These are phyloP conservation scores for Petunia hybrid DNA, from an alignment of 305 asterid species.

Conservation along the genomic window DNA sequence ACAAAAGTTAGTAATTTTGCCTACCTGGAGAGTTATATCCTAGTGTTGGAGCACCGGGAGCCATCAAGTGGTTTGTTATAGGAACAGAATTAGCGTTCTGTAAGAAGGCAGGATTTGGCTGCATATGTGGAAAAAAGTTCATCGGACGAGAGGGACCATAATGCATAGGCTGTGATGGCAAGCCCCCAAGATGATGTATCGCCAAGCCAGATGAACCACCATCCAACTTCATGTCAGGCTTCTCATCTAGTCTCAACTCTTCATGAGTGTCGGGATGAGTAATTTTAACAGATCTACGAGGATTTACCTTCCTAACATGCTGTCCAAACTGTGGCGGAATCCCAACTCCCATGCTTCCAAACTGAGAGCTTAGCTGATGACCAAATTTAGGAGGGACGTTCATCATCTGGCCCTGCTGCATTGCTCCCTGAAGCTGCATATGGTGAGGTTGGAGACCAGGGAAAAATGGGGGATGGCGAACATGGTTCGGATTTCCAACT, in stretches of 20 bases:
- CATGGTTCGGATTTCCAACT: constrained; percentile 29
- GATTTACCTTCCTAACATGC: constrained; percentile 22
- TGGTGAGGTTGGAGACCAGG: constrained; percentile 38
- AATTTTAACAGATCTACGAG: constrained; percentile 42
- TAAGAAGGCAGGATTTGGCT: constrained; percentile 25
- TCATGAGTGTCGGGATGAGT: constrained; percentile 49
- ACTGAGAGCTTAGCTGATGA: constrained; percentile 33
- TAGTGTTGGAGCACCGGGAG: constrained; percentile 26
- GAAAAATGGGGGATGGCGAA: constrained; percentile 28
- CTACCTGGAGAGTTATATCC: constrained; percentile 38
- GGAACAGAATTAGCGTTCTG: constrained; percentile 31
- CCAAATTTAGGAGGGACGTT: constrained; percentile 29
- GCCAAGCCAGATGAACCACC: constrained; percentile 30
- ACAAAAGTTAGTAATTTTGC: constrained; percentile 13
- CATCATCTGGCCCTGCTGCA: constrained; percentile 38
- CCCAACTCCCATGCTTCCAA: constrained; percentile 34
- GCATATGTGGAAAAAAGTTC: constrained; percentile 34
- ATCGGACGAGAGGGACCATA: constrained; percentile 31
- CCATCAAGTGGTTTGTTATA: constrained; percentile 21
- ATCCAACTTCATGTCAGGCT: constrained; percentile 32
- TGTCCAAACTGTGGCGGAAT: constrained; percentile 32
- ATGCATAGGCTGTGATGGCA: constrained; percentile 35
- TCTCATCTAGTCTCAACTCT: constrained; percentile 45
- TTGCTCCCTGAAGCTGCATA: constrained; percentile 33
- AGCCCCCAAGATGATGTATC: constrained; percentile 35